Evolutionary conservation across 2,329 filamentous ascomycete genomes (phyloP).

Genomic region (Trichoderma asperellum): DNA sequence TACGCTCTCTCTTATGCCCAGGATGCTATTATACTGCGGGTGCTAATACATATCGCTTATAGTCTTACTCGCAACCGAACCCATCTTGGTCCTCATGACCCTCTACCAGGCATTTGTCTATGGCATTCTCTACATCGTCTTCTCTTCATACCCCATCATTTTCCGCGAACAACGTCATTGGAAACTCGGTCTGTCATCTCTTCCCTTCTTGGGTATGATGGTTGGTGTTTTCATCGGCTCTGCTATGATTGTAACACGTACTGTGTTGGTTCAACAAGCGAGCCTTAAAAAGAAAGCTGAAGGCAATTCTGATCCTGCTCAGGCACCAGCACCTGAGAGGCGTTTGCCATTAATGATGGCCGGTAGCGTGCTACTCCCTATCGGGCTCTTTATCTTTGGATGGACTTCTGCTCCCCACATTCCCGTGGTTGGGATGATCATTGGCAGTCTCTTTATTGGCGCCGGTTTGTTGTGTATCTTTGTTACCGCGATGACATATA

Average conservation of each 20-base stretch:
- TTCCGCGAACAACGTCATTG: constrained; percentile 54
- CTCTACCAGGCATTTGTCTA: constrained; percentile 56
- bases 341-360: constrained; percentile 25
- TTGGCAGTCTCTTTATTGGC: constrained; percentile 15
- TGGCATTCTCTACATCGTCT: constrained; percentile 57
- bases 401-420: constrained; percentile 28
- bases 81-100: constrained; percentile 24
- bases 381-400: constrained; percentile 21
- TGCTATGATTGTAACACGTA: constrained; percentile 14
- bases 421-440: constrained; percentile 41
- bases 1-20: neutral
- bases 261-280: constrained; percentile 4
- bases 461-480: constrained; percentile 11
- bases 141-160: constrained; percentile 56
- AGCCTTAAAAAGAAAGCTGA: neutral
- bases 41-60: neutral
- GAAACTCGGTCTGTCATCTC: constrained; percentile 29
- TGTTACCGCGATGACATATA: constrained; percentile 49
- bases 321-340: neutral
- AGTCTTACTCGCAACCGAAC: constrained; percentile 21
- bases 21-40: no score
- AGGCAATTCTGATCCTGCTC: neutral
- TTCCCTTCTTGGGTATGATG: constrained; percentile 26
- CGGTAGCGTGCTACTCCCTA: constrained; percentile 19
- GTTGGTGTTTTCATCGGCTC: constrained; percentile 23